Conservation (phyloP, 139 green algal genomes). For the Nannochloris sp. region DNA sequence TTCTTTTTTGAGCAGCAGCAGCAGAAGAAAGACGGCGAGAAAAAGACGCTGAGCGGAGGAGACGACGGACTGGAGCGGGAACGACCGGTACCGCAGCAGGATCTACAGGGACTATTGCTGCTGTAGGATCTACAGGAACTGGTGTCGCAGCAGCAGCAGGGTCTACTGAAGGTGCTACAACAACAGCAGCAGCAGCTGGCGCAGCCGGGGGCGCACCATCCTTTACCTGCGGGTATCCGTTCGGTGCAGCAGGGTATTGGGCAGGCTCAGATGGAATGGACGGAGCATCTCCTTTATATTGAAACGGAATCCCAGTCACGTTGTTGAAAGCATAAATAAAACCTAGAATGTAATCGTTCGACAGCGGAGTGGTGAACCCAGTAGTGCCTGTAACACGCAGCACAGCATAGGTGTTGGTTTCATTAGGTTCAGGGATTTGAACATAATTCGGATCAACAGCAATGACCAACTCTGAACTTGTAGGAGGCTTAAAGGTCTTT, state of each 20-base stretch:
- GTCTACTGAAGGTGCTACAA: neutral
- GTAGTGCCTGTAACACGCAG: neutral
- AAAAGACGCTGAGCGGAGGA: no score
- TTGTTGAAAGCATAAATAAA: conserved; percentile 11
- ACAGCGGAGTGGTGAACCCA: neutral
- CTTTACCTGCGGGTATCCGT: neutral
- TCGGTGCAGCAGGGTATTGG: neutral
- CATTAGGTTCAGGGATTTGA: neutral
- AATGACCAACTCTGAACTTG: neutral
- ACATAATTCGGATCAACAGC: neutral
- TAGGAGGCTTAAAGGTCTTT: neutral
- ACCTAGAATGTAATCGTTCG: neutral
- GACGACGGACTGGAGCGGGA: no score
- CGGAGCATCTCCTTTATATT: conserved; percentile 6
- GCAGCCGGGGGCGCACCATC: neutral
- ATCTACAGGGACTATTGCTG: no score
- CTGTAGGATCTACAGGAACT: neutral
- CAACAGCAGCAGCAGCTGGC: neutral
- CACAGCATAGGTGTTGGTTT: neutral
- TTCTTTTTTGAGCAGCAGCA: no score
- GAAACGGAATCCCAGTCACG: neutral
- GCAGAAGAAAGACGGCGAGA: no score
- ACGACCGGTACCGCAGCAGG: no score
- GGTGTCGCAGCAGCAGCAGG: neutral
- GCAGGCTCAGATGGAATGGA: neutral